Evolutionary conservation across 768 basidiomycete species (phyloP), one percentile per base, ranked within the genome.

Genomic region (Phanerochaete carnosa): DNA sequence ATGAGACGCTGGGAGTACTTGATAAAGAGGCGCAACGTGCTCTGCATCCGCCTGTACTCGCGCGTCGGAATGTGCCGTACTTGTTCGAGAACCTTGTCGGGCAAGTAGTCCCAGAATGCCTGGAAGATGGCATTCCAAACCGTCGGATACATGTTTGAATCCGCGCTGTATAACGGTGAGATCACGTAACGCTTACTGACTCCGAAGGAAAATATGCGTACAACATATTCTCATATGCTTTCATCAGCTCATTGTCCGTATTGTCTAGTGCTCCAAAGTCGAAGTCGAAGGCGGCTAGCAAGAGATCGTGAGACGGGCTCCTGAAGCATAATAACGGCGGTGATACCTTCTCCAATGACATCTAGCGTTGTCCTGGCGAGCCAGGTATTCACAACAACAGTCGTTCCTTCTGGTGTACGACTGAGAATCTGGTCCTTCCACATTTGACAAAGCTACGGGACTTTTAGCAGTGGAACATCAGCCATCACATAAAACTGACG

Each of bases 1-100:
- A 85, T 74, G 8, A 86, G 72, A 57, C 78, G 71, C 54, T 76
- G 72, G 0, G 83, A 79, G 16, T 85, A 74, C 30, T 70, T 75
- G 52, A 66, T 65, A 47, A 73, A 68, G 23, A 67, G 61, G 2
- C 58, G 35, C 25, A 71, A 54, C 12, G 72, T 72, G 29, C 50
- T 43, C 16, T 71, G 53, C 59, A 75, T 72, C 23, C 70, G 70
- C n/a, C 57, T 62, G 49, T 68, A 69, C 45, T 69, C 70, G 49
- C 62, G 65, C 2, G 62, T 68, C 8, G 75, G 74, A 12, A 72
- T 60, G 62, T 74, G 71, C 28, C 65, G 62, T 9, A 75, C 58
- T 45, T 59, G 64, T 8, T 64, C 58, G 47, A 74, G 57, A 3
- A 73, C 45, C 4, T 62, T 49, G 45, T 61, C 58, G 0, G 75